These are phyloP conservation scores for Mimosa bimucronata DNA, from an alignment of 306 rosid species.

Conservation along the genomic window DNA sequence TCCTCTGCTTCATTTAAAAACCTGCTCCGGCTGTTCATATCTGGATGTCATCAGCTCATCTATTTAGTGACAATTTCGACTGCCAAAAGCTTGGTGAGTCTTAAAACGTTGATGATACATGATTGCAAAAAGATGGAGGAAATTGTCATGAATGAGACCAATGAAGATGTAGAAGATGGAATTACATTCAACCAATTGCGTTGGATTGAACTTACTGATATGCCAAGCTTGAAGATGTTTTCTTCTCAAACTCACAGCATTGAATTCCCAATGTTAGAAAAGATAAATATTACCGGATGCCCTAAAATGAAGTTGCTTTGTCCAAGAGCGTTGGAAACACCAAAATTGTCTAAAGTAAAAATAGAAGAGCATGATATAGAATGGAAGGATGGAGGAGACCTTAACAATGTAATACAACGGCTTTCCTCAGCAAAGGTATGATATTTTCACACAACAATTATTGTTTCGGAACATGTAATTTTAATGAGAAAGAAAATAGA, in stretches of 20 bases:
- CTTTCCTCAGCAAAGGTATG: neutral
- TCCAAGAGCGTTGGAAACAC: no score
- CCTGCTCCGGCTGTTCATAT: no score
- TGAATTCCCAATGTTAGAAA: neutral
- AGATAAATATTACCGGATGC: no score
- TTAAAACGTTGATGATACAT: neutral
- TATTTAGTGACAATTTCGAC: neutral
- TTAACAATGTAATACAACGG: neutral
- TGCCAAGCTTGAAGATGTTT: neutral
- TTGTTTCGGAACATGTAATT: neutral
- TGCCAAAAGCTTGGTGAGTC: neutral
- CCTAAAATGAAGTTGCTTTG: no score
- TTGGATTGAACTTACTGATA: no score
- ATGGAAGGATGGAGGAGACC: no score
- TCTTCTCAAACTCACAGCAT: neutral
- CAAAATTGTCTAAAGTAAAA: no score
- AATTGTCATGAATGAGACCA: neutral
- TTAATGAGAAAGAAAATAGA: no score
- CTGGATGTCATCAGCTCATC: neutral
- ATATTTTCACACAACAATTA: neutral
- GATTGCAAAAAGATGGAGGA: conserved; percentile 1
- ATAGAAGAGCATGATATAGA: no score
- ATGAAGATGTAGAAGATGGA: neutral
- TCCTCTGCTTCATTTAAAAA: no score
- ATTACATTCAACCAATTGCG: neutral